Conservation (phyloP, 2,329 filamentous ascomycete genomes). For the Colletotrichum sp. region DNA sequence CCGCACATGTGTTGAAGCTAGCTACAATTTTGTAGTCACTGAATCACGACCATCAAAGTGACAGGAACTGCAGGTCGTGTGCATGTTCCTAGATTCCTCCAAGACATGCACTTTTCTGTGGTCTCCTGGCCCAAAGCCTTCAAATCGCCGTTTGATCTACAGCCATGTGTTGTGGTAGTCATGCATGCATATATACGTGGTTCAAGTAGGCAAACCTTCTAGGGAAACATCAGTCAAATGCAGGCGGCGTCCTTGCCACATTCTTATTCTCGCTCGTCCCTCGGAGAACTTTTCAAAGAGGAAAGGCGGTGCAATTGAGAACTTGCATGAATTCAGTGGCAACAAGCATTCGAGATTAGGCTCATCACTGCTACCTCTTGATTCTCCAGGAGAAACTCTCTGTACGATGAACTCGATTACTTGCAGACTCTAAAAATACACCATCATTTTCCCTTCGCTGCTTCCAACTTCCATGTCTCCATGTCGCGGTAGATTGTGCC, state of each 20-base stretch:
- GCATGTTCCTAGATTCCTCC: not conserved
- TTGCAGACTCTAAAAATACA: not conserved
- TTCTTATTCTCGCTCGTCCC: not conserved
- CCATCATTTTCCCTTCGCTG: not conserved
- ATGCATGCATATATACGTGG: not conserved
- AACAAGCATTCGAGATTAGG: not conserved
- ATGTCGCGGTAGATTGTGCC: not conserved
- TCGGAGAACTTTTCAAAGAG: accelerated
- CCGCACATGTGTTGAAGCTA: not conserved
- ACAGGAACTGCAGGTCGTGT: not conserved
- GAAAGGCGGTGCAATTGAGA: not conserved
- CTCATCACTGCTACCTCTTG: not conserved
- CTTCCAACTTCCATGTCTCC: not conserved
- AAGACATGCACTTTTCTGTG: not conserved
- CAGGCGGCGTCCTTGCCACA: not conserved
- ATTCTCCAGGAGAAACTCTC: not conserved
- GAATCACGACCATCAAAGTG: not conserved
- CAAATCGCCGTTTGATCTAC: not conserved
- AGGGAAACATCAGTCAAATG: not conserved
- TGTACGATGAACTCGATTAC: not conserved
- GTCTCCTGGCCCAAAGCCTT: not conserved
- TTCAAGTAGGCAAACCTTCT: not conserved
- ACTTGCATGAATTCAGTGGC: not conserved
- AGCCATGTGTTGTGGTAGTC: not conserved
- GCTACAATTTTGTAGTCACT: not conserved